phyloP scores from a whole-genome alignment of 2,329 filamentous ascomycete genomes.

The Colletotrichum theobromicola region DNA sequence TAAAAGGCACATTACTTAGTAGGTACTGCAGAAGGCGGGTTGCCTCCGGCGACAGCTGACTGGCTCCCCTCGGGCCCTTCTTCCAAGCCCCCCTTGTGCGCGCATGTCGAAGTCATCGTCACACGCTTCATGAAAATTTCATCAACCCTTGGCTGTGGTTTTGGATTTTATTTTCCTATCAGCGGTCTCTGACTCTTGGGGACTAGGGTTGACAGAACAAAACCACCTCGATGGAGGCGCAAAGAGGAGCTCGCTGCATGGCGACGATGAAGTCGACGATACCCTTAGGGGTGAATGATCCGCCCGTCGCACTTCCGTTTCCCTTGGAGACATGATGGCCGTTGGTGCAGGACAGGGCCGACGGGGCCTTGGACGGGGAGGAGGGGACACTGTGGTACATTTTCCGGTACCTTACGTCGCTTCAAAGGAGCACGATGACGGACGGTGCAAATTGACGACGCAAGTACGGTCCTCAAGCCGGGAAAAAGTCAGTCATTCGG shows the following conservation, averaged over 20 bases:
- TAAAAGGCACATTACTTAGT: neutral
- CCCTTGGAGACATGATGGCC: constrained; percentile 3
- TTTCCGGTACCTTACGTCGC: neutral
- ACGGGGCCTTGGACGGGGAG: neutral
- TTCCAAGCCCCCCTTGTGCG: neutral
- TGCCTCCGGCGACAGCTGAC: constrained; percentile 9
- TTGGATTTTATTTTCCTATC: neutral
- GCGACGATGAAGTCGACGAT: constrained; percentile 17
- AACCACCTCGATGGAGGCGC: constrained; percentile 19
- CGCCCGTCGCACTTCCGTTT: constrained; percentile 18
- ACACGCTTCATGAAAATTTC: neutral
- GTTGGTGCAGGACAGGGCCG: constrained; percentile 7
- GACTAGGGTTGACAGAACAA: constrained; percentile 21
- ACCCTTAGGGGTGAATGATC: constrained; percentile 18
- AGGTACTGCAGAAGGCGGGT: neutral
- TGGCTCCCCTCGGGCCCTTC: neutral
- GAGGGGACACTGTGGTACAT: neutral
- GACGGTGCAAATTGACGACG: neutral
- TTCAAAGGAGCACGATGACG: neutral
- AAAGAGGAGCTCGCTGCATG: constrained; percentile 13
- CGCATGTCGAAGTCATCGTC: constrained; percentile 12
- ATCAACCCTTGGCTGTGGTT: neutral
- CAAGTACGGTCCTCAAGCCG: neutral
- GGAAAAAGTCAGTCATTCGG: neutral
- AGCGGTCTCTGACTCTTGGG: constrained; percentile 8